Evolutionary conservation across 441 rosid species (phyloP).

Genomic region (Jatropha podagrica): DNA sequence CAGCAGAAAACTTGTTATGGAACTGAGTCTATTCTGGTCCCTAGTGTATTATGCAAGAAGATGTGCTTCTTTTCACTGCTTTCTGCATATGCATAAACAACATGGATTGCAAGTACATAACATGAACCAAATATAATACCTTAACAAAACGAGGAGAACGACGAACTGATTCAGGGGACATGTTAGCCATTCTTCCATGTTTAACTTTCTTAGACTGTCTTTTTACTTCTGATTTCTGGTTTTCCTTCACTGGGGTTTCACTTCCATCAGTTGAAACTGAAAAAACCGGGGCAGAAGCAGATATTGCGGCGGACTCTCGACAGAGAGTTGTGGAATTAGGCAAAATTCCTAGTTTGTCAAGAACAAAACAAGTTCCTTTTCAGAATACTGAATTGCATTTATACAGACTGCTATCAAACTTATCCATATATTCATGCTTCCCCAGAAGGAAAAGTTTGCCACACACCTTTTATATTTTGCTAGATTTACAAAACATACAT

Average conservation of each 20-base stretch:
- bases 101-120: not conserved
- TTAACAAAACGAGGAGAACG: conserved; percentile 54
- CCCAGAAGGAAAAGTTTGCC: not conserved
- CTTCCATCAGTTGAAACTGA: conserved; percentile 57
- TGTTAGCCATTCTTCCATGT: conserved; percentile 30
- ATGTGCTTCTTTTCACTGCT: not conserved
- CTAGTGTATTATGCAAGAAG: not conserved
- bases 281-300: conserved; percentile 60
- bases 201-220: conserved; percentile 40
- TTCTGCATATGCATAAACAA: not conserved
- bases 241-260: conserved; percentile 49
- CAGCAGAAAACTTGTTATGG: not conserved
- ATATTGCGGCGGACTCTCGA: conserved; percentile 54
- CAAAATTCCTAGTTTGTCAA: conserved; percentile 41
- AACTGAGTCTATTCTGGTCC: not conserved
- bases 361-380: conserved; percentile 17
- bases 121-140: conserved; percentile 35
- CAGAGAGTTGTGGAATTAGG: conserved; percentile 36
- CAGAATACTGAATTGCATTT: conserved; percentile 2
- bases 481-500: not conserved
- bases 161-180: conserved; percentile 58
- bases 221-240: conserved; percentile 34
- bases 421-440: not conserved
- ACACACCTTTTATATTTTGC: not conserved
- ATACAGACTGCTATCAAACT: conserved; percentile 7